phyloP scores from a whole-genome alignment of 345 rosid species.

The Linum trigynum region DNA sequence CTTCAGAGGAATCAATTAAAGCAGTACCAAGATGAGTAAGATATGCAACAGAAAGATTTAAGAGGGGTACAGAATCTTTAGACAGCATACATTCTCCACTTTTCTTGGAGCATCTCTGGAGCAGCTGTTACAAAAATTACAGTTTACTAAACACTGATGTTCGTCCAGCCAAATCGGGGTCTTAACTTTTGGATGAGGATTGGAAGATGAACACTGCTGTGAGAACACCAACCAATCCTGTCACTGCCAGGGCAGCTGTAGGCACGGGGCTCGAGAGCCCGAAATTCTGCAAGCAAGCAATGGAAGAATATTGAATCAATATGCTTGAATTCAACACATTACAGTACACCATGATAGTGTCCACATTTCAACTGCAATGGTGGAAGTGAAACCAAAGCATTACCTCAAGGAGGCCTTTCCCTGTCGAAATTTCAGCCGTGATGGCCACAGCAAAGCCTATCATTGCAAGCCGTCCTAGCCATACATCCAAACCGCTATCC shows the following conservation, averaged over 20 bases:
- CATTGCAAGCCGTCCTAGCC: constrained; percentile 93
- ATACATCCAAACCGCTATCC: constrained; percentile 58
- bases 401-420: constrained; percentile 3
- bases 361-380: background rate
- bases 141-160: no score
- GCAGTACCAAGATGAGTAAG: no score
- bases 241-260: constrained; percentile 69
- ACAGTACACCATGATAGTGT: background rate
- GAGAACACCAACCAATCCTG: constrained; percentile 68
- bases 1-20: no score
- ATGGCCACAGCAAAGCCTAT: constrained; percentile 75
- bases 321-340: background rate
- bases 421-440: constrained; percentile 58
- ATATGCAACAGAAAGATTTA: no score
- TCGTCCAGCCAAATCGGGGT: no score
- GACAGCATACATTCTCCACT: no score
- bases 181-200: constrained; percentile 63
- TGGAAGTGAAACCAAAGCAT: background rate
- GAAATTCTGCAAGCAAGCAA: constrained; percentile 54
- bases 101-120: no score
- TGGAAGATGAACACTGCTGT: constrained; percentile 84
- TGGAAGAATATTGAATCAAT: background rate
- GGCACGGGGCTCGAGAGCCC: constrained; percentile 75
- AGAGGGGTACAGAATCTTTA: no score
- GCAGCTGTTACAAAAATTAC: no score